phyloP scores from a whole-genome alignment of 257 asterid species.

The Ligustrum vulgare region DNA sequence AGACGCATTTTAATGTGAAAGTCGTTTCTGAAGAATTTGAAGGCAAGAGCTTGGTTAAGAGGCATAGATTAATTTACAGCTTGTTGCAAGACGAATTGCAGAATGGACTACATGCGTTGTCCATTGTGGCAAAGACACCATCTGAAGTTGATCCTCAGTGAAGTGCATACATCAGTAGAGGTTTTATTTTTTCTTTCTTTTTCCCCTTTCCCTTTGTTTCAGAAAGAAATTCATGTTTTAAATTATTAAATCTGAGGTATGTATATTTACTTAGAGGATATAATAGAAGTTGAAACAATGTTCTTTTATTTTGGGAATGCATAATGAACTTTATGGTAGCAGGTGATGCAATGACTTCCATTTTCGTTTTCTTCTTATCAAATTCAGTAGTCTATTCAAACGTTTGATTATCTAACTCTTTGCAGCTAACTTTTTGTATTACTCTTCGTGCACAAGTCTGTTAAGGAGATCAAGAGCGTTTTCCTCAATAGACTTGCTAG shows the following conservation, averaged over 20 bases:
- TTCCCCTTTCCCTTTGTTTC: neutral
- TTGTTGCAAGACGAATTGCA: constrained; percentile 81
- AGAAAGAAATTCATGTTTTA: constrained; percentile 12
- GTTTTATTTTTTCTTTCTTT: constrained; percentile 20
- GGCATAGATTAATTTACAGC: constrained; percentile 75
- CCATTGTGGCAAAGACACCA: constrained; percentile 76
- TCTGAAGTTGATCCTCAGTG: constrained; percentile 48
- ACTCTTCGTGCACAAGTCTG: constrained; percentile 1
- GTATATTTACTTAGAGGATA: constrained; percentile 13
- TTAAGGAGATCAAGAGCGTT: neutral
- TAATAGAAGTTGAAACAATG: constrained; percentile 8
- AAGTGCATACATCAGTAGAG: constrained; percentile 26
- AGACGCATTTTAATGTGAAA: constrained; percentile 79
- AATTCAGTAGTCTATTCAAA: neutral
- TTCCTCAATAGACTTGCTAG: constrained; percentile 6
- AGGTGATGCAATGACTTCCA: neutral
- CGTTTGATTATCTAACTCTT: constrained; percentile 7
- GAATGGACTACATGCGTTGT: constrained; percentile 71
- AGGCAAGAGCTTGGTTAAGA: constrained; percentile 91
- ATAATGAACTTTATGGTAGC: constrained; percentile 13
- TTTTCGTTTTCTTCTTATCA: neutral
- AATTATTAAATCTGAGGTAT: constrained; percentile 7
- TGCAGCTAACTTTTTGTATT: constrained; percentile 8
- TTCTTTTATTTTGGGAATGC: constrained; percentile 7
- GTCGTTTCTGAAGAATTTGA: constrained; percentile 73